Base-by-base conservation (phyloP, 805 yeast genomes). In the Nakazawaea wyomingensis region DNA sequence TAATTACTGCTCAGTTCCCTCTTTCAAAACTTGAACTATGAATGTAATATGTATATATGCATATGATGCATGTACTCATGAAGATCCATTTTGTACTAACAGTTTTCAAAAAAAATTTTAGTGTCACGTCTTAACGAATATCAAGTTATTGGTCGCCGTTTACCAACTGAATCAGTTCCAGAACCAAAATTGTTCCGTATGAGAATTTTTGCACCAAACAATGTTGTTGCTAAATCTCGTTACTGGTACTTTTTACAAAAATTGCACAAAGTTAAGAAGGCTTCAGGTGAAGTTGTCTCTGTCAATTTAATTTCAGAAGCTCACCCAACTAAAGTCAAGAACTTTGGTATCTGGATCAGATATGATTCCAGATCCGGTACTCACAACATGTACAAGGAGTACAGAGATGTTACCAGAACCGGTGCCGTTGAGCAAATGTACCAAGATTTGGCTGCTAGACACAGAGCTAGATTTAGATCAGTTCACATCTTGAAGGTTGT, bases 321-420 rank as follows among this genome's bases (percentile, higher is more conserved):
- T 69, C 86, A 80, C 80, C 98, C 99, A 76, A 87, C 96, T 76
- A 90, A 87, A 82, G 98, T 93, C 68, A 93, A 93, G 90, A 93
- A 90, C 87, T 93, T 90, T 71, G 99, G 97, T 80, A 73, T 93
- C 79, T 93, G 99, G 99, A 85, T 93, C 72, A 90, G 99, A 82
- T 93, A 93, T 86, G 99, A 93, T 72, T 93, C 99, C 58, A 95
- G 99, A 85, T 93, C 99, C 60, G 99, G 99, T 80, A 90, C 96
- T 67, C 99, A 93, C 95, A 93, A 93, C 95, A 93, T 93, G 97
- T 93, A 93, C 96, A 93, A 93, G 83, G 99, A 93, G 81, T 87
- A 88, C 93, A 89, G 99, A 78, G 99, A 91, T 65, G 95, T 91
- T 63, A 76, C 96, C 80, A 93, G 99, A 81, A 95, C 89, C 55